A percentile compares a stretch with the other conserved stretches of the same genome.
Evolutionary conservation across 192 early-diverging fungal genomes (phyloP).

Genomic region (Chytriomyces hyalinus): DNA sequence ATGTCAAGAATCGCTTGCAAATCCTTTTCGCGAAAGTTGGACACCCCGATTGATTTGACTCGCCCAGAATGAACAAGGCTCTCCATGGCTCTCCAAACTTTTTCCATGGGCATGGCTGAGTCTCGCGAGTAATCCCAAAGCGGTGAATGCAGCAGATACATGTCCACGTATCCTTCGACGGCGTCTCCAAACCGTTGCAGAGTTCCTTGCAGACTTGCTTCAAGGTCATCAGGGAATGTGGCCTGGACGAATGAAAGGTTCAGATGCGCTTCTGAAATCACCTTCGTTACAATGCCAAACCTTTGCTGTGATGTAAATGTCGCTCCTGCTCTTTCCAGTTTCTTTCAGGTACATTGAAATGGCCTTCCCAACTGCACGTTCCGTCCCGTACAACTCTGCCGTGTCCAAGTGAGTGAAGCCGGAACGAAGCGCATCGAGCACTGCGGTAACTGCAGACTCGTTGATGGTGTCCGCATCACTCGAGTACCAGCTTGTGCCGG

Average conservation of each 20-base stretch:
- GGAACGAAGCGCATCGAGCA: slow-evolving; percentile 9
- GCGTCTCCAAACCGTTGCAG: slow-evolving; percentile 71
- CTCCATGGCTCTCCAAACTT: slow-evolving; percentile 82
- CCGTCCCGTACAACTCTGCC: slow-evolving; percentile 70
- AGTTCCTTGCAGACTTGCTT: slow-evolving; percentile 26
- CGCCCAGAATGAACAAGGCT: slow-evolving; percentile 65
- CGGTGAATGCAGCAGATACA: slow-evolving; percentile 85
- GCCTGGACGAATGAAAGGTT: slow-evolving; percentile 4
- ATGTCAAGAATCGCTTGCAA: slow-evolving; percentile 13
- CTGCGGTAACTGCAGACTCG: background rate
- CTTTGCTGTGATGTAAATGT: slow-evolving; percentile 55
- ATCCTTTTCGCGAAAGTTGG: slow-evolving; percentile 59
- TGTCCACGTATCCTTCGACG: slow-evolving; percentile 68
- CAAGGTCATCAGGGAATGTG: background rate
- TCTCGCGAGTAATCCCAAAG: slow-evolving; percentile 38
- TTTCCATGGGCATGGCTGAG: slow-evolving; percentile 45
- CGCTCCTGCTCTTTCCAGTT: slow-evolving; percentile 57
- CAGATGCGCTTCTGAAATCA: background rate
- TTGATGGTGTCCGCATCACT: background rate
- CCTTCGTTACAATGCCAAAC: slow-evolving; percentile 3
- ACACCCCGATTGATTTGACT: slow-evolving; percentile 79
- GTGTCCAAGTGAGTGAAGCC: slow-evolving; percentile 59
- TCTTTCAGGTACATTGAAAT: slow-evolving; percentile 23
- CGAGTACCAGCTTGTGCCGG: background rate
- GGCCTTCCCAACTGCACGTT: slow-evolving; percentile 58